Evolutionary conservation across 345 rosid species (phyloP).

Genomic region (Arabidopsis suecica): DNA sequence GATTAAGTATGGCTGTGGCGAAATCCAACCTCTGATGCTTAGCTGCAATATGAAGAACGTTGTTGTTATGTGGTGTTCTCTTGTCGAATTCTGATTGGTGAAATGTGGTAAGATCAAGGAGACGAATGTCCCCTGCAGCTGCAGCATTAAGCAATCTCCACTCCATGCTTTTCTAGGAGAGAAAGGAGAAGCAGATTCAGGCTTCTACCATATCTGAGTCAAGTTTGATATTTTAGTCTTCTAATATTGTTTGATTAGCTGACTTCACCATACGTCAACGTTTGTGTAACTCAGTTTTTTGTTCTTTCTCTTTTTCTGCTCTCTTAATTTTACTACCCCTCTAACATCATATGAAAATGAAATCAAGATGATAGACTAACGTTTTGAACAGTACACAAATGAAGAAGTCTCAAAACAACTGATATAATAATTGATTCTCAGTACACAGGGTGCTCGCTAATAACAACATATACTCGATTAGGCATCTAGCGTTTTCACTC

Average conservation of each 20-base stretch:
- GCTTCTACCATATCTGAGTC: background rate
- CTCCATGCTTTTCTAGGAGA: constrained; percentile 30
- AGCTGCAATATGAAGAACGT: constrained; percentile 49
- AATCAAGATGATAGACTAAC: background rate
- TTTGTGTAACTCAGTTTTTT: background rate
- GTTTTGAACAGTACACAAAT: background rate
- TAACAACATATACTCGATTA: constrained; percentile 39
- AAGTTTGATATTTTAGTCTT: background rate
- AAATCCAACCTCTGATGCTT: constrained; percentile 33
- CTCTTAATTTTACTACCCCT: background rate
- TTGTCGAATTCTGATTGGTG: constrained; percentile 22
- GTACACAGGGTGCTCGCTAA: constrained; percentile 15
- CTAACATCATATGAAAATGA: background rate
- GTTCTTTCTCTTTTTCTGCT: background rate
- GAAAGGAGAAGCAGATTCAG: background rate
- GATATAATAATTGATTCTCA: background rate
- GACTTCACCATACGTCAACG: constrained; percentile 16
- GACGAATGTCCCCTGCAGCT: constrained; percentile 21
- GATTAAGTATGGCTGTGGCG: constrained; percentile 26
- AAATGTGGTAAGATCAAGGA: constrained; percentile 1
- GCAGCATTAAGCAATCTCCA: constrained; percentile 39
- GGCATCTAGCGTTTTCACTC: constrained; percentile 41
- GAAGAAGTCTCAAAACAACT: background rate
- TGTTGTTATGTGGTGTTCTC: constrained; percentile 45
- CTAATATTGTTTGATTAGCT: constrained; percentile 20